Percentiles rank a stretch among this genome's conserved stretches.
phyloP scores from a whole-genome alignment of 2,329 filamentous ascomycete species.

The Scedosporium boydii region DNA sequence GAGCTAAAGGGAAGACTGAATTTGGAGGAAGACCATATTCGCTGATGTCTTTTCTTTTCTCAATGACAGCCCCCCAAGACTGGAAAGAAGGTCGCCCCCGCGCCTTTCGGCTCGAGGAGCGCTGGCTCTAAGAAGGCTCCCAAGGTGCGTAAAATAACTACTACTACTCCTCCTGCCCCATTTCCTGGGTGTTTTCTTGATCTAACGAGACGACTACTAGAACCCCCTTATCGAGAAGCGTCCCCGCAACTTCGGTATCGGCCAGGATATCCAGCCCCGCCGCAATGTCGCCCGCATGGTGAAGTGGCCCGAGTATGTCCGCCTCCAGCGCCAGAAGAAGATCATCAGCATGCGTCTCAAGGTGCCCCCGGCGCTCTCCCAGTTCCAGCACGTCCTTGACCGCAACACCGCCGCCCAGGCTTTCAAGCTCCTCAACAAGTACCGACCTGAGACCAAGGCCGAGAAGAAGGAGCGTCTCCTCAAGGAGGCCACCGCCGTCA shows the following conservation, averaged over 20 bases:
- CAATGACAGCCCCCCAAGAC: conserved; percentile 99
- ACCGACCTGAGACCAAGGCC: conserved; percentile 96
- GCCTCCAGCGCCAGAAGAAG: conserved; percentile 88
- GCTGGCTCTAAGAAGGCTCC: conserved; percentile 86
- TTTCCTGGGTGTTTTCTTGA: background rate
- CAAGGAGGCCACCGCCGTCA: conserved; percentile 95
- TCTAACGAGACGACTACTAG: conserved; percentile 35
- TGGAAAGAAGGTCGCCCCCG: conserved; percentile 96
- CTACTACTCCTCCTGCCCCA: background rate
- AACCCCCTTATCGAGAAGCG: conserved; percentile 99
- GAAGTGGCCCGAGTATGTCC: conserved; percentile 99
- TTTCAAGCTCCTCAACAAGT: conserved; percentile 99
- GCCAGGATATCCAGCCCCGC: conserved; percentile 95
- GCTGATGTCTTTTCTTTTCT: conserved; percentile 98
- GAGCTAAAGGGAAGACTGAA: conserved; percentile 51
- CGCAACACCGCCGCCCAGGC: conserved; percentile 93
- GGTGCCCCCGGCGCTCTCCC: conserved; percentile 92
- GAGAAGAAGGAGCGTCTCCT: conserved; percentile 99
- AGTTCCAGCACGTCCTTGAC: conserved; percentile 97
- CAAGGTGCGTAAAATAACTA: conserved; percentile 61
- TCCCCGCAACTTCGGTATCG: conserved; percentile 94
- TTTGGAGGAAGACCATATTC: conserved; percentile 60
- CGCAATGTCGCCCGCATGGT: conserved; percentile 97
- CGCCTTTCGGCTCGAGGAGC: conserved; percentile 93
- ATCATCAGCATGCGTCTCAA: conserved; percentile 98